phyloP scores from a whole-genome alignment of 768 basidiomycete genomes.

The Trametes maxima region DNA sequence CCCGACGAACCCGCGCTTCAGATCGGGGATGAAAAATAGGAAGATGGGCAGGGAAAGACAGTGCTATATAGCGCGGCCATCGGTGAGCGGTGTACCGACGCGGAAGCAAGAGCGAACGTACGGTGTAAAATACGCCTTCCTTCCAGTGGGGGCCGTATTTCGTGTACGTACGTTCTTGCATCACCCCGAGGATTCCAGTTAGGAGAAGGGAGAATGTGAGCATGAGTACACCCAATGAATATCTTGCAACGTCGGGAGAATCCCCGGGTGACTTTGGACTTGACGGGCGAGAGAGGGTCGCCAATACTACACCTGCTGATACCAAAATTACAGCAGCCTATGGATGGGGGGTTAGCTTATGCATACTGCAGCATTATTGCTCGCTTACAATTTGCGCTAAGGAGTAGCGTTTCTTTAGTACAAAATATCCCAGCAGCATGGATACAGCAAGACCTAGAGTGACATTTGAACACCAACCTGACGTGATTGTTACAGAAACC shows the following conservation, averaged over 20 bases:
- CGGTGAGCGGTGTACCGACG: background rate
- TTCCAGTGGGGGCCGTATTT: conserved; percentile 79
- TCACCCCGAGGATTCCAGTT: conserved; percentile 66
- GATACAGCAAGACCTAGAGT: conserved; percentile 68
- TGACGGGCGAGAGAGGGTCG: conserved; percentile 65
- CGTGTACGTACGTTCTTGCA: conserved; percentile 77
- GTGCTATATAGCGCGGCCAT: conserved; percentile 51
- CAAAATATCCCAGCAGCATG: conserved; percentile 68
- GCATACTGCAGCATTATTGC: background rate
- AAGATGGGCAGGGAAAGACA: conserved; percentile 78
- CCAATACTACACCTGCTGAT: conserved; percentile 68
- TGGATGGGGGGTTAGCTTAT: background rate
- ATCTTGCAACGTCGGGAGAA: conserved; percentile 35
- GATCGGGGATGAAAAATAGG: conserved; percentile 57
- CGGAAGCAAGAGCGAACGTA: conserved; percentile 35
- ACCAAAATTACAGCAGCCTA: conserved; percentile 70
- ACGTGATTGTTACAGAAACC: conserved; percentile 17
- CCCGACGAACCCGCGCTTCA: conserved; percentile 57
- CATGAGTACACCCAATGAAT: conserved; percentile 69
- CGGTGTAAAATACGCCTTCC: conserved; percentile 85
- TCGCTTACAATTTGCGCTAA: conserved; percentile 55
- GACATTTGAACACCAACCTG: background rate
- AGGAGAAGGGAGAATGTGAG: conserved; percentile 66
- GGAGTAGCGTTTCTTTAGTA: conserved; percentile 63
- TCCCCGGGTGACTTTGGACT: conserved; percentile 29